Base-by-base conservation (phyloP, 768 basidiomycete species). In the Suillus occidentalis region DNA sequence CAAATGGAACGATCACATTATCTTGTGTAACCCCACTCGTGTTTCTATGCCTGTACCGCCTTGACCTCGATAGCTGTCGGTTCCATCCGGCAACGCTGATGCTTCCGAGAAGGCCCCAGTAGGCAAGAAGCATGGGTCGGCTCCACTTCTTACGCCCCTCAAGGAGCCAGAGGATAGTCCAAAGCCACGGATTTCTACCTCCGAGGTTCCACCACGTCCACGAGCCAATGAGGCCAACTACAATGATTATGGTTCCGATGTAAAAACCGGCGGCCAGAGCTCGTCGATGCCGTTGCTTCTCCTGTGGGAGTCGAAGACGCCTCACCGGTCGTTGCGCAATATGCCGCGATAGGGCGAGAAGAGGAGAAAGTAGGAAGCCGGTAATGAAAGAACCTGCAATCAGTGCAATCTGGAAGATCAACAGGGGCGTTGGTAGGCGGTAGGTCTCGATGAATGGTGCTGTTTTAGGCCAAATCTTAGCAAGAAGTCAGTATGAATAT, bases 61-160 rank as follows among this genome's bases (percentile, higher is more conserved):
- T 81, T 1, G 90, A 87, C 65, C 95, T 82, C 6, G 89, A 89
- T 57, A 99, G 78, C 75, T 97, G 96, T 59, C 95, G 83, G 75
- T 88, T 95, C 97, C 97, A 99, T 0, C 94, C 96, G 9, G 91
- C 95, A 28, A 99, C 92, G 64, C 94, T 96, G 63, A 97, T 82
- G 67, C 82, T 84, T 7, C 90, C 91, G 36, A 97, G 76, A 5
- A 85, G 77, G 8, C 82, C 90, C 97, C 97, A 99, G 74, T 97
- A 99, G 5, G 80, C 84, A 58, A 97, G 77, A 52, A 99, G 79
- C 9, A 84, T 85, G 2, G 89, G 86, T 16, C 97, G 82, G 20
- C 87, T 90, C 94, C 94, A 95, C 69, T 86, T 83, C 63, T 83
- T 86, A 70, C 81, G 81, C 6, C 94, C 94, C 68, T 91, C 87